Conservation (phyloP, 108 stramenopile species). For the Pseudonitzschia multiseries region DNA sequence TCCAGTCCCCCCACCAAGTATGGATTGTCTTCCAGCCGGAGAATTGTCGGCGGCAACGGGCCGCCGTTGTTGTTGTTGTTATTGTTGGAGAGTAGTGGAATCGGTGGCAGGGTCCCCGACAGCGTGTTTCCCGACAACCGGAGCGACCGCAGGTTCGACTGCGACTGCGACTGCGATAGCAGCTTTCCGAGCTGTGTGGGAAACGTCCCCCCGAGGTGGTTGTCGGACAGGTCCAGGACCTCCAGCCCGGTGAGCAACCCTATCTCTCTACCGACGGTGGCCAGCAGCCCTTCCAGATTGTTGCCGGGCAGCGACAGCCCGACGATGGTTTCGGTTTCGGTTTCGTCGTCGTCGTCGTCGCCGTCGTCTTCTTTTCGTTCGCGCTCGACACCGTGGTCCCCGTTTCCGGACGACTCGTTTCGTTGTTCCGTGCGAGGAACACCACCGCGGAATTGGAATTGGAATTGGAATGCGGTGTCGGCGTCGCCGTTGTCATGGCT, state of each 20-base stretch:
- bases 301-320: not conserved
- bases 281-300: not conserved
- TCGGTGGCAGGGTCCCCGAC: not conserved
- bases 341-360: not conserved
- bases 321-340: not conserved
- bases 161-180: no score
- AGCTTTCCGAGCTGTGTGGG: no score
- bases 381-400: no score
- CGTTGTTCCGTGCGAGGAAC: no score
- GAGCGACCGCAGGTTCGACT: not conserved
- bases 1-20: not conserved
- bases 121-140: not conserved
- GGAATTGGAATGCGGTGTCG: no score
- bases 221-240: not conserved
- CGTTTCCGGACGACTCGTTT: no score
- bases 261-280: not conserved
- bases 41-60: not conserved
- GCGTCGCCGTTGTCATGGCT: not conserved
- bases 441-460: no score
- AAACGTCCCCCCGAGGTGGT: not conserved
- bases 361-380: no score
- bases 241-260: not conserved
- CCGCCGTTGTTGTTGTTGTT: no score
- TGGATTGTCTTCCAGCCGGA: constrained; percentile 9
- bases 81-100: not conserved